Evolutionary conservation across 768 basidiomycete species (phyloP).

Genomic region (Amanita inopinata): DNA sequence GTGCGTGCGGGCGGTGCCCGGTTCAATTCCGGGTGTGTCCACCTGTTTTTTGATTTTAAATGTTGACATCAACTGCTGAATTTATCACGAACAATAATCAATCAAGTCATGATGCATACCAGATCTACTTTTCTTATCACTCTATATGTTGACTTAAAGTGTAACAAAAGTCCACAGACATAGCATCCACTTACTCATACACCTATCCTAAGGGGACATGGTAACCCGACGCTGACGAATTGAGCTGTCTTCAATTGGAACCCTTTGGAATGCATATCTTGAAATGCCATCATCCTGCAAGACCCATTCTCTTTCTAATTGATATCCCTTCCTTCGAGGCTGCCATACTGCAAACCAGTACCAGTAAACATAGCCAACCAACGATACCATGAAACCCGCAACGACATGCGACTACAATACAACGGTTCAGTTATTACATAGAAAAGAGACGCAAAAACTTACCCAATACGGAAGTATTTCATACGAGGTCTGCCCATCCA

Average conservation of each 20-base stretch:
- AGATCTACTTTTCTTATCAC: no score
- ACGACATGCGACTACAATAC: constrained; percentile 35
- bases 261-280: no score
- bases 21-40: constrained; percentile 12
- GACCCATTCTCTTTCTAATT: constrained; percentile 34
- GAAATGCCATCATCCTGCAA: no score
- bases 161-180: no score
- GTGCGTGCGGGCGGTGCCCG: constrained; percentile 9
- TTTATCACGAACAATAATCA: no score
- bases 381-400: constrained; percentile 35
- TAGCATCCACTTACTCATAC: no score
- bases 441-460: constrained; percentile 14
- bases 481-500: constrained; percentile 40
- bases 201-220: no score
- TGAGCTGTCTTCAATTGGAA: no score
- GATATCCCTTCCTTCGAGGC: constrained; percentile 38
- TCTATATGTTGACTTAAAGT: no score
- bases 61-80: no score
- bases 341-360: constrained; percentile 40
- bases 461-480: constrained; percentile 62
- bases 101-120: no score
- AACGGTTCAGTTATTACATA: not conserved
- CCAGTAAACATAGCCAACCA: constrained; percentile 49
- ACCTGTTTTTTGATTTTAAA: not conserved
- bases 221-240: no score